Evolutionary conservation across 257 asterid genomes (phyloP).

Genomic region (Jaltomata sinuosa): DNA sequence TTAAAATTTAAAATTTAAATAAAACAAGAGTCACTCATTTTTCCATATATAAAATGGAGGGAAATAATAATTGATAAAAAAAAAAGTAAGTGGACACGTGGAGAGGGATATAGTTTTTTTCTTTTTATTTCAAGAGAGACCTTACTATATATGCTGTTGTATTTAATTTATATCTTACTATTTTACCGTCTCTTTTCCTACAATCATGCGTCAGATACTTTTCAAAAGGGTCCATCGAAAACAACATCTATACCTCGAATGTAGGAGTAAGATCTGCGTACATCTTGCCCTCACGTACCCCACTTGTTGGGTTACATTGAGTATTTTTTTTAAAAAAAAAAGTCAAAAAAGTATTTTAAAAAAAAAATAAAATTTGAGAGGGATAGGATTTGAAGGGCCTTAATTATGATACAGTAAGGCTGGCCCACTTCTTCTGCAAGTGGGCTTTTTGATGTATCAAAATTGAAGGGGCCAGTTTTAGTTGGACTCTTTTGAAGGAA

Average conservation of each 20-base stretch:
- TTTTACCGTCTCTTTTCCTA: too few relatives aligned
- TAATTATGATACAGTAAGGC: not conserved
- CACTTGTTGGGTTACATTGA: too few relatives aligned
- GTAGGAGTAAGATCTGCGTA: too few relatives aligned
- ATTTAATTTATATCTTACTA: not conserved
- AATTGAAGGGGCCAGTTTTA: not conserved
- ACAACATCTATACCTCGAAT: not conserved
- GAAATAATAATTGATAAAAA: not conserved
- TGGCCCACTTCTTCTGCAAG: not conserved
- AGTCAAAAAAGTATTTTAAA: too few relatives aligned
- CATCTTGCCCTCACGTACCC: too few relatives aligned
- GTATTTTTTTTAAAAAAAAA: too few relatives aligned
- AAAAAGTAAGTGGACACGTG: not conserved
- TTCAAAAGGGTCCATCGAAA: too few relatives aligned
- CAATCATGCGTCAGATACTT: not conserved
- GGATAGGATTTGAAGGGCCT: slow-evolving; percentile 15
- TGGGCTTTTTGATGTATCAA: not conserved
- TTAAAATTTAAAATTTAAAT: not conserved
- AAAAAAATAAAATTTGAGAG: too few relatives aligned
- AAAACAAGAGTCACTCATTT: not conserved
- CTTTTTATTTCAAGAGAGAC: not conserved
- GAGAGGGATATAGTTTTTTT: not conserved
- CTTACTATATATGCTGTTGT: too few relatives aligned
- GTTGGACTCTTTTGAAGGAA: not conserved
- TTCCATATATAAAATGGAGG: not conserved